A percentile compares a stretch with the other conserved stretches of the same genome.
Conservation (phyloP, 805 yeast species). For the Wickerhamiella australiensis region DNA sequence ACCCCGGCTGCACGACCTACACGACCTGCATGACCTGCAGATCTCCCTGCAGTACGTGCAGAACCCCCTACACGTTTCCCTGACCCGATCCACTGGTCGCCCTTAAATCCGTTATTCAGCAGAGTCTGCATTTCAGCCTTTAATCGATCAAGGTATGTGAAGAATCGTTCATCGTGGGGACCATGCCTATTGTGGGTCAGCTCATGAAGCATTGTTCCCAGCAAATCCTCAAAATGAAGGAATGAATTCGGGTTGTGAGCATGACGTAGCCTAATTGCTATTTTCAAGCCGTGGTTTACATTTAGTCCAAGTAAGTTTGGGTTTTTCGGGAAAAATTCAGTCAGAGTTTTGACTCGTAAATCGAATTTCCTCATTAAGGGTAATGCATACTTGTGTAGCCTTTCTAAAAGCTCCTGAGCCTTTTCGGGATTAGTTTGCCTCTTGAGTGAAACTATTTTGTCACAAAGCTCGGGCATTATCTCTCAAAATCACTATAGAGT, state of each 20-base stretch:
- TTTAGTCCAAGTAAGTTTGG: conserved; percentile 63
- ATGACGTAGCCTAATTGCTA: conserved; percentile 57
- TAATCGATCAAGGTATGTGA: conserved; percentile 49
- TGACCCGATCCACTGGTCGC: conserved; percentile 40
- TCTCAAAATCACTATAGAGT: not conserved
- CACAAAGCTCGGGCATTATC: conserved; percentile 11
- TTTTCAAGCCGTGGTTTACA: conserved; percentile 63
- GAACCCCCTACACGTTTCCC: conserved; percentile 36
- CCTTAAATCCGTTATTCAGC: conserved; percentile 32
- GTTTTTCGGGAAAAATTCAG: conserved; percentile 73
- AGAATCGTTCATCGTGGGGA: conserved; percentile 67
- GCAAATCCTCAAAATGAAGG: conserved; percentile 46
- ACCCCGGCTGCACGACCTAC: conserved; percentile 10
- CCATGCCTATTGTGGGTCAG: conserved; percentile 69
- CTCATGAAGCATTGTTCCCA: conserved; percentile 84
- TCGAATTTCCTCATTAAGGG: conserved; percentile 63
- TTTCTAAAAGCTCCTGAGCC: conserved; percentile 50
- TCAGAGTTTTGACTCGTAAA: conserved; percentile 52
- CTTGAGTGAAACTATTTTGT: conserved; percentile 35
- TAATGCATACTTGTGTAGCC: conserved; percentile 54
- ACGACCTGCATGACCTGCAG: not conserved
- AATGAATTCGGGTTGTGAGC: conserved; percentile 42
- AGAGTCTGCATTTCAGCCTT: conserved; percentile 36
- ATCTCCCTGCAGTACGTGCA: not conserved
- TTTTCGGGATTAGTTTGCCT: conserved; percentile 36